phyloP scores from a whole-genome alignment of 1,284 basidiomycete species.

The Puccinia polysora region DNA sequence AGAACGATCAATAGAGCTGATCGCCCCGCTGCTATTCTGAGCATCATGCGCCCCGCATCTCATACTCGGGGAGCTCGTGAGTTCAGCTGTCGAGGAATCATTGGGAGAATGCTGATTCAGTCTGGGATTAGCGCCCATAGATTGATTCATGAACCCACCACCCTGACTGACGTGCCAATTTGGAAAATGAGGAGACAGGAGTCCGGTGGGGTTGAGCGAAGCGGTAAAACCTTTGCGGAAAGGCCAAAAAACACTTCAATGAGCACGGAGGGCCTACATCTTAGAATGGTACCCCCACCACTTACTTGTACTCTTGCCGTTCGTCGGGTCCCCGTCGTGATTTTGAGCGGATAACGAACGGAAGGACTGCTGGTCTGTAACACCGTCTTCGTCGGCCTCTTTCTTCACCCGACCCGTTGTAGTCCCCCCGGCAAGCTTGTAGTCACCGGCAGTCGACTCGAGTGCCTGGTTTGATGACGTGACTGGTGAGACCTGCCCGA shows the following conservation, averaged over 20 bases:
- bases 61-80: not conserved
- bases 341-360: not conserved
- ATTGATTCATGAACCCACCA: not conserved
- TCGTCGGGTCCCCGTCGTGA: not conserved
- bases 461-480: not conserved
- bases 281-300: not conserved
- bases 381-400: not conserved
- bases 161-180: not conserved
- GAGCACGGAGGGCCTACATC: not conserved
- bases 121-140: not conserved
- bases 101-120: not conserved
- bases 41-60: not conserved
- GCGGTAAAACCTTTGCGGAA: not conserved
- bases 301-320: not conserved
- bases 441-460: slow-evolving; percentile 2
- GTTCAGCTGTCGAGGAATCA: not conserved
- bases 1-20: no score
- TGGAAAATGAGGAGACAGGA: not conserved
- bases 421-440: not conserved
- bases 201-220: not conserved
- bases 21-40: not conserved
- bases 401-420: not conserved
- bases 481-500: not conserved
- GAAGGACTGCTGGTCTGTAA: not conserved
- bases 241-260: not conserved